Evolutionary conservation across 148 eudicot genomes (phyloP).

Genomic region (Heliosperma pusillum): DNA sequence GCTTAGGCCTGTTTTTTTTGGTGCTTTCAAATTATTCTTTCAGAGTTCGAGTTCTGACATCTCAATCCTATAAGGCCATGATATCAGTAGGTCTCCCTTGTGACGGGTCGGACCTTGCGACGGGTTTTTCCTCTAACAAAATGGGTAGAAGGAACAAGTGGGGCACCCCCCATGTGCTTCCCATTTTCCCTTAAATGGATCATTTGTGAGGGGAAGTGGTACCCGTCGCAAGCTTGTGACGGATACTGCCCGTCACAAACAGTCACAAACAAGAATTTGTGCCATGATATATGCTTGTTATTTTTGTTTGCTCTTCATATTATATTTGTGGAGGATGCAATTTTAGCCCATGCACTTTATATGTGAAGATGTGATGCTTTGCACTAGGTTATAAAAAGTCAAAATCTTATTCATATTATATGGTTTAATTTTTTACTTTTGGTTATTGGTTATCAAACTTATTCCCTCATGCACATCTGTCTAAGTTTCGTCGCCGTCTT

Average conservation of each 20-base stretch:
- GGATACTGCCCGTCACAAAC: too few species aligned
- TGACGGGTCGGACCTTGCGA: too few species aligned
- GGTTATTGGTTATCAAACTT: slow-evolving; percentile 24
- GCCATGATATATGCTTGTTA: slow-evolving; percentile 10
- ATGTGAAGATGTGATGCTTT: slow-evolving; percentile 4
- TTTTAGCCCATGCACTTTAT: background rate
- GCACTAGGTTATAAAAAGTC: slow-evolving; percentile 26
- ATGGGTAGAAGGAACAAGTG: too few species aligned
- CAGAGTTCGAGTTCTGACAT: slow-evolving; percentile 21
- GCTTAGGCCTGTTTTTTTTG: slow-evolving; percentile 20
- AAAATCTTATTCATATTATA: slow-evolving; percentile 8
- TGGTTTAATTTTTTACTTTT: background rate
- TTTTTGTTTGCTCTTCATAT: background rate
- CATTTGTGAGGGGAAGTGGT: too few species aligned
- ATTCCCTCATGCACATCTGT: slow-evolving; percentile 13
- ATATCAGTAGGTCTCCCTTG: too few species aligned
- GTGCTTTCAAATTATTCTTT: slow-evolving; percentile 31
- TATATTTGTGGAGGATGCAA: background rate
- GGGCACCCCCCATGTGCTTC: too few species aligned
- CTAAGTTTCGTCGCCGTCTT: too few species aligned
- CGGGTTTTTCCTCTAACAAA: too few species aligned
- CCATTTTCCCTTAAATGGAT: too few species aligned
- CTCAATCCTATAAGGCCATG: slow-evolving; percentile 16
- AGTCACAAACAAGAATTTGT: too few species aligned
- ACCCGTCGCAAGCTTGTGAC: too few species aligned